Conservation (phyloP, 78 protist species). For the Monocercomonoides exilis region DNA sequence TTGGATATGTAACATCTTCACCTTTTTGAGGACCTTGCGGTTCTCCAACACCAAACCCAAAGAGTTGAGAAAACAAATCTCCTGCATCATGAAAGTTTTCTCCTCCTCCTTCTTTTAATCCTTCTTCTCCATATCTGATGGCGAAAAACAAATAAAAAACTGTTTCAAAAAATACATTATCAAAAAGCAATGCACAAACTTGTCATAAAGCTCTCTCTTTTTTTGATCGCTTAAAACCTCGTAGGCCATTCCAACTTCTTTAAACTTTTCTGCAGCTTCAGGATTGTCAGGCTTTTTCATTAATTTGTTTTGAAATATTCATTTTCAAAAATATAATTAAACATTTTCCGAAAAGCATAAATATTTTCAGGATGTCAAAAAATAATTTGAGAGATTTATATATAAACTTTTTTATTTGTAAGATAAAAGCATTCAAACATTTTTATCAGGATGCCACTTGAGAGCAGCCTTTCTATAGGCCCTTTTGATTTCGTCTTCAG, state of each 20-base stretch:
- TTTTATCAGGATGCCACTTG: no score
- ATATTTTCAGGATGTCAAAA: no score
- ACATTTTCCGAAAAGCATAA: no score
- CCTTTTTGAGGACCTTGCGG: slow-evolving; percentile 36
- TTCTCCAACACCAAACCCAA: slow-evolving; percentile 49
- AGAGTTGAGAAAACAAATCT: slow-evolving; percentile 61
- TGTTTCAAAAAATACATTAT: neutral
- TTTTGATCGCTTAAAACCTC: slow-evolving; percentile 71
- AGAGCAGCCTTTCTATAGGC: no score
- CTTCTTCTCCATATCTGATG: slow-evolving; percentile 70
- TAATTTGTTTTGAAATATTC: no score
- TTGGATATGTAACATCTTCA: slow-evolving; percentile 50
- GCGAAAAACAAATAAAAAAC: neutral
- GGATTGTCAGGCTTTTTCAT: no score
- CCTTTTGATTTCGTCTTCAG: no score
- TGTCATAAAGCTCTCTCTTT: slow-evolving; percentile 78
- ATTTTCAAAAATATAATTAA: no score
- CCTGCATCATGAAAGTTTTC: slow-evolving; percentile 35
- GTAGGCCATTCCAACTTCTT: slow-evolving; percentile 72
- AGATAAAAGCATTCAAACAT: no score
- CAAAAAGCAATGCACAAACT: neutral
- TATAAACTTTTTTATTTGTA: no score
- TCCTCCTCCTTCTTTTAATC: slow-evolving; percentile 64
- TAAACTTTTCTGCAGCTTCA: slow-evolving; percentile 67
- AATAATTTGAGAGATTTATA: no score